Conservation (phyloP, 192 early-diverging fungal species). For the Gamsiella multidivaricata region DNA sequence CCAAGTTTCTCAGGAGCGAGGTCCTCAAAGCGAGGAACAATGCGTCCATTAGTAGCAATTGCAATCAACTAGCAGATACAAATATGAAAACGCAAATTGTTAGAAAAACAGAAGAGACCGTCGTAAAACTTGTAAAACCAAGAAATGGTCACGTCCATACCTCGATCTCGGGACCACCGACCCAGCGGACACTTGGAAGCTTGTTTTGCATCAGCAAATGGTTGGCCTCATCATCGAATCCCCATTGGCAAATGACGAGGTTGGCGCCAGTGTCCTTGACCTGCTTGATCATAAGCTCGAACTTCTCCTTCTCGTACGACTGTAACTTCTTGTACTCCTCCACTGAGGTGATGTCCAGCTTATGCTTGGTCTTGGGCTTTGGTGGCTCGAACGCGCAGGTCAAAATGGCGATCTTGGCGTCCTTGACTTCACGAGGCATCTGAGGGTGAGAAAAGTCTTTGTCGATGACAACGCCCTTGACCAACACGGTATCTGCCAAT, state of each 20-base stretch:
- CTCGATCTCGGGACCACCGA: slow-evolving; percentile 99
- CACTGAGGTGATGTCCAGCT: slow-evolving; percentile 97
- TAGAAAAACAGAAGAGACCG: neutral
- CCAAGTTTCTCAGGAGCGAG: slow-evolving; percentile 90
- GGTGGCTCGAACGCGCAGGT: slow-evolving; percentile 99
- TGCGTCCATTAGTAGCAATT: slow-evolving; percentile 99
- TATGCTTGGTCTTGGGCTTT: slow-evolving; percentile 99
- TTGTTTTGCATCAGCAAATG: slow-evolving; percentile 97
- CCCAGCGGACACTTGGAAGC: slow-evolving; percentile 98
- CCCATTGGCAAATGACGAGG: slow-evolving; percentile 99
- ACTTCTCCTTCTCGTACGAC: slow-evolving; percentile 95
- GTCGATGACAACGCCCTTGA: slow-evolving; percentile 98
- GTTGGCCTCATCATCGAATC: slow-evolving; percentile 99
- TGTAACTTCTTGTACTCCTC: slow-evolving; percentile 99
- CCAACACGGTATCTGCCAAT: slow-evolving; percentile 90
- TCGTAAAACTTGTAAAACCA: too few species aligned
- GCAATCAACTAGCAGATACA: slow-evolving; percentile 80
- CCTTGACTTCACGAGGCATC: slow-evolving; percentile 96
- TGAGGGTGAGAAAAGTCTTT: slow-evolving; percentile 99
- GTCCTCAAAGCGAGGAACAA: slow-evolving; percentile 99
- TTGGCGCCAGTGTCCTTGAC: slow-evolving; percentile 99
- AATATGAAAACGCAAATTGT: slow-evolving; percentile 4
- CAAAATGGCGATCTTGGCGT: slow-evolving; percentile 98
- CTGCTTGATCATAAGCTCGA: slow-evolving; percentile 95
- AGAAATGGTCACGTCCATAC: slow-evolving; percentile 53